These are phyloP conservation scores for Collariella sp. DNA, from an alignment of 495 filamentous ascomycete genomes.

Conservation along the genomic window DNA sequence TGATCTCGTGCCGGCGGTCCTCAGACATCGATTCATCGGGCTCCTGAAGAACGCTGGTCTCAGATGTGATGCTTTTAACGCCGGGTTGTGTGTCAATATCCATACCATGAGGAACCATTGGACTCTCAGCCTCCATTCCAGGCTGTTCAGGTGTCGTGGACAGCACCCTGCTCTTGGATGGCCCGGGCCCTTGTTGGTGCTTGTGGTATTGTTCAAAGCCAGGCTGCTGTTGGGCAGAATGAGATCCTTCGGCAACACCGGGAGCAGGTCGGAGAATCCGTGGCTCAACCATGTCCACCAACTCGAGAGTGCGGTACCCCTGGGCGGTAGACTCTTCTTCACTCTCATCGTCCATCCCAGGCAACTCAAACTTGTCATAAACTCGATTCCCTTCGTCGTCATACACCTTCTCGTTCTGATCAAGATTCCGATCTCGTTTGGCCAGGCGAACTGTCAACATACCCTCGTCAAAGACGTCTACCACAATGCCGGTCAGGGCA, in stretches of 20 bases:
- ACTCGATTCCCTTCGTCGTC: slow-evolving; percentile 37
- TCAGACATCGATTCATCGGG: slow-evolving; percentile 15
- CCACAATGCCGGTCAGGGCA: slow-evolving; percentile 58
- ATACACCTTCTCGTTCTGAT: slow-evolving; percentile 39
- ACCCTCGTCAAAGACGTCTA: slow-evolving; percentile 37
- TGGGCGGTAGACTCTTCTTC: slow-evolving; percentile 18
- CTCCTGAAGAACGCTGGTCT: slow-evolving; percentile 1
- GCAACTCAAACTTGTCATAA: slow-evolving; percentile 42
- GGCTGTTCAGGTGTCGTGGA: background rate
- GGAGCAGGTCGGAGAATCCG: slow-evolving; percentile 31
- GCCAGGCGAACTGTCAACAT: slow-evolving; percentile 56
- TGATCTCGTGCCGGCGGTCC: slow-evolving; percentile 22
- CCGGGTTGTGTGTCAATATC: background rate
- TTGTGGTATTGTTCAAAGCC: background rate
- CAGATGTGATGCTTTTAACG: slow-evolving; percentile 15
- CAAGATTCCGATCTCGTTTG: slow-evolving; percentile 53
- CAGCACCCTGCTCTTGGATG: background rate
- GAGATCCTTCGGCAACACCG: background rate
- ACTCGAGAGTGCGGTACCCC: slow-evolving; percentile 31
- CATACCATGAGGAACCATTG: background rate
- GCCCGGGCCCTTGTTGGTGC: background rate
- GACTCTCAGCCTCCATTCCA: background rate
- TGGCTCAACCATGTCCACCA: slow-evolving; percentile 39
- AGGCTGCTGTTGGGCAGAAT: background rate
- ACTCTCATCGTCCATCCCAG: slow-evolving; percentile 31